Conservation (phyloP, 78 protist species). For the Pelomyxa schiedti region DNA sequence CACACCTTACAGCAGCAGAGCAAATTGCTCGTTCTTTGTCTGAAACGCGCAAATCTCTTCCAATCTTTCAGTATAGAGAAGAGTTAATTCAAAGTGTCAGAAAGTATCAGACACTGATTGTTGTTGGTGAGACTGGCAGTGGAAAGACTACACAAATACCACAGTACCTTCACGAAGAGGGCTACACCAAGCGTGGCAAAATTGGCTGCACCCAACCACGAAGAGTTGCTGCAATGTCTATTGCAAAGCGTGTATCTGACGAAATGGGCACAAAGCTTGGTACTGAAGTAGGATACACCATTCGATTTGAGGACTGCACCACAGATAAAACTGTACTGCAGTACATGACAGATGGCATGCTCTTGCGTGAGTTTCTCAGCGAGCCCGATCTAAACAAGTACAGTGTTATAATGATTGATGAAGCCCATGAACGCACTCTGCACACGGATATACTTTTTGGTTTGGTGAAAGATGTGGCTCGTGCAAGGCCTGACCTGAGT, state of each 20-base stretch:
- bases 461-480: slow-evolving; percentile 65
- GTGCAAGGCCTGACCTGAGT: slow-evolving; percentile 79
- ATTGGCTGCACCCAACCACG: slow-evolving; percentile 96
- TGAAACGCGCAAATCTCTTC: slow-evolving; percentile 62
- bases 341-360: slow-evolving; percentile 98
- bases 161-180: slow-evolving; percentile 86
- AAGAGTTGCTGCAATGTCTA: slow-evolving; percentile 94
- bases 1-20: neutral
- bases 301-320: slow-evolving; percentile 92
- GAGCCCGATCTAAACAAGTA: slow-evolving; percentile 80
- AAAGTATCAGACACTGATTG: slow-evolving; percentile 21
- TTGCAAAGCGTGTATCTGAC: slow-evolving; percentile 91
- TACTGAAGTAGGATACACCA: slow-evolving; percentile 78
- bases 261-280: slow-evolving; percentile 78
- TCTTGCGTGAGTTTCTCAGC: slow-evolving; percentile 83
- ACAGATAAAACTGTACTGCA: slow-evolving; percentile 58
- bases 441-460: slow-evolving; percentile 97
- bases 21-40: no score
- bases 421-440: slow-evolving; percentile 98
- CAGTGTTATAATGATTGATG: slow-evolving; percentile 90
- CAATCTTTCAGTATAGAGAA: slow-evolving; percentile 62
- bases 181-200: slow-evolving; percentile 45
- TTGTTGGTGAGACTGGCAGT: slow-evolving; percentile 62
- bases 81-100: slow-evolving; percentile 38
- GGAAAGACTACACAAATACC: slow-evolving; percentile 93